Percentiles rank a stretch among this genome's conserved stretches.
These are phyloP conservation scores for Colletotrichum cereale DNA, from an alignment of 2,329 filamentous ascomycete species.

Conservation along the genomic window DNA sequence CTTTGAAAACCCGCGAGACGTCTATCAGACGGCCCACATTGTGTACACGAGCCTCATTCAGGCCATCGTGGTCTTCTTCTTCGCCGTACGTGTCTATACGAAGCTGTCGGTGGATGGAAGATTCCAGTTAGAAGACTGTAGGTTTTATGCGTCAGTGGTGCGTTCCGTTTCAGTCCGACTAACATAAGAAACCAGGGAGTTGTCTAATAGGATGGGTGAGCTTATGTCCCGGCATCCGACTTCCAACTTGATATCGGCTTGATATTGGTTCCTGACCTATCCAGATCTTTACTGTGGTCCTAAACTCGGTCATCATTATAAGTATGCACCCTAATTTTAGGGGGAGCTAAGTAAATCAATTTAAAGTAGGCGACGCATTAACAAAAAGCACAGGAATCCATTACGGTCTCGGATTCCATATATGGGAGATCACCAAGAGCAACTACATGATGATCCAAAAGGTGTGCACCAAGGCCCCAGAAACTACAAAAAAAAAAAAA, in stretches of 20 bases:
- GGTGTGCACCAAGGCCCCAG: neutral
- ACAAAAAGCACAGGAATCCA: constrained; percentile 10
- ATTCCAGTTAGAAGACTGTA: constrained; percentile 35
- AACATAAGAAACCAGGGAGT: constrained; percentile 19
- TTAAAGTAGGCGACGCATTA: neutral
- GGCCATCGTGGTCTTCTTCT: constrained; percentile 24
- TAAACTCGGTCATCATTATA: constrained; percentile 29
- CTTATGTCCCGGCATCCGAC: neutral
- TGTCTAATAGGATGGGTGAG: constrained; percentile 34
- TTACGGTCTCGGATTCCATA: constrained; percentile 27
- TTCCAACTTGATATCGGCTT: neutral
- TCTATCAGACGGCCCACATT: constrained; percentile 13
- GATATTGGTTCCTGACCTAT: constrained; percentile 1
- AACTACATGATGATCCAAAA: constrained; percentile 25
- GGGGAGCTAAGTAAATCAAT: no score
- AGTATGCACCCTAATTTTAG: constrained; percentile 1
- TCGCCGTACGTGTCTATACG: constrained; percentile 26
- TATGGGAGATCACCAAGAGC: constrained; percentile 28
- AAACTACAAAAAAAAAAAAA: neutral
- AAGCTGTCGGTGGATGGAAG: constrained; percentile 27
- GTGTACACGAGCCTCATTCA: constrained; percentile 26
- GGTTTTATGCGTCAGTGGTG: neutral
- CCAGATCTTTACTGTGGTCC: constrained; percentile 32
- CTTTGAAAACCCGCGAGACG: constrained; percentile 37
- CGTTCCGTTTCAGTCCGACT: neutral